Conservation (phyloP, 177 flowering plant species). For the Vitis hybrid region DNA sequence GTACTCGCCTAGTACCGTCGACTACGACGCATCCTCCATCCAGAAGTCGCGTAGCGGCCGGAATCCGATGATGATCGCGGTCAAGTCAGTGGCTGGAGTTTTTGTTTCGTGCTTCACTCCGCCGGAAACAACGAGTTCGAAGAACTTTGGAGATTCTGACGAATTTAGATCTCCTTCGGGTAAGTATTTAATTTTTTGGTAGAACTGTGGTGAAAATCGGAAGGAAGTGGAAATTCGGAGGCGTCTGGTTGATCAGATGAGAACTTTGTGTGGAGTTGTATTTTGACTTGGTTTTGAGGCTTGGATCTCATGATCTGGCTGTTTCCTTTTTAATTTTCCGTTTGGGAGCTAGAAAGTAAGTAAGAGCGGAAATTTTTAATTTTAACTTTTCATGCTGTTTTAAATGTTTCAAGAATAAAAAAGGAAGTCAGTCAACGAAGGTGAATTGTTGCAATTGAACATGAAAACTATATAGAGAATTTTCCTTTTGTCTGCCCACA, state of each 20-base stretch:
- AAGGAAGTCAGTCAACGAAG: too few relatives aligned
- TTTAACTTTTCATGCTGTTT: too few relatives aligned
- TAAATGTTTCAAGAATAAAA: too few relatives aligned
- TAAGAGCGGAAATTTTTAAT: background rate
- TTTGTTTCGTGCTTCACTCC: constrained; percentile 62
- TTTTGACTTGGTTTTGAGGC: background rate
- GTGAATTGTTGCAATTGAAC: too few relatives aligned
- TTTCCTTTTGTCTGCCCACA: too few relatives aligned
- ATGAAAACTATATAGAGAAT: too few relatives aligned
- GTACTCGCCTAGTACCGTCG: constrained; percentile 24
- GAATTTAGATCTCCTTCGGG: constrained; percentile 41
- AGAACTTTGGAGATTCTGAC: constrained; percentile 16
- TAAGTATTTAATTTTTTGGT: constrained; percentile 5
- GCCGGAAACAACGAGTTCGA: constrained; percentile 35
- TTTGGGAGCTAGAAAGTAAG: background rate
- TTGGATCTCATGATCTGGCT: background rate
- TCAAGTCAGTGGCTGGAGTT: constrained; percentile 45
- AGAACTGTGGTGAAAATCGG: background rate
- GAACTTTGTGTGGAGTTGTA: background rate
- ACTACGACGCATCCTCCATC: constrained; percentile 18
- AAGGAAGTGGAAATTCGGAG: too few relatives aligned
- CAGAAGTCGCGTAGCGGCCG: constrained; percentile 9
- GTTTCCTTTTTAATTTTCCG: background rate
- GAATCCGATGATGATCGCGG: constrained; percentile 45
- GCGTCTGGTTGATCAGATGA: background rate